Evolutionary conservation across 768 basidiomycete genomes (phyloP), one percentile per base, ranked within the genome.

Genomic region (Pleurotus giganteus): DNA sequence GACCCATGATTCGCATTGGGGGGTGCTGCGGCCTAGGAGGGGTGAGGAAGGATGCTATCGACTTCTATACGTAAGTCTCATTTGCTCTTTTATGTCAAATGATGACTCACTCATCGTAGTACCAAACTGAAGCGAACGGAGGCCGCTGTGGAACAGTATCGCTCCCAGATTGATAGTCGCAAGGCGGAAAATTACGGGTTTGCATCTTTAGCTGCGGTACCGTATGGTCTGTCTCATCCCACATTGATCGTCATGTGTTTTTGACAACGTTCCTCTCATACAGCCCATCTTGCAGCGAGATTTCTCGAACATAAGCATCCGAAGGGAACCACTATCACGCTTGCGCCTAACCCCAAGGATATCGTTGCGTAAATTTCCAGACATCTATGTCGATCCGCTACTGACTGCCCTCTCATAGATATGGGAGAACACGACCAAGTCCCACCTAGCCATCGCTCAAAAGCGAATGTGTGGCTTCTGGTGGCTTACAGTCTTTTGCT

Each of bases 181-280:
- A 82, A 76, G 68, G 75, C 88, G 1, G 88, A 89, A 69, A 86
- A 74, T 61, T 90, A 87, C 67, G 89, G 89, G 0, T 91, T 91
- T 65, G 88, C 86, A 0, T 88, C 86, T 3, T 80, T 89, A 74
- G 83, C 80, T 29, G 78, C 86, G 0, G 81, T 87, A 11, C 83
- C 86, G 0, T 86, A 84, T 58, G 49, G 49, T 51, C 4, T 23
- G 47, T 50, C 47, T 27, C n/a, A 5, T 17, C 13, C 15, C 23
- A 9, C 21, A 24, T 31, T 2, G 11, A 19, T 31, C 27, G 7
- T 13, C 26, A 2, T 31, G 8, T 15, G 4, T 8, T 29, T 26
- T 17, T n/a, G 3, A 12, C 43, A 9, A 13, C 19, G 19, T 8
- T 13, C 4, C 13, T 2, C 13, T 17, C 43, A 17, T 31, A 27